phyloP scores from a whole-genome alignment of 768 basidiomycete genomes.

The Podaxis sp. region DNA sequence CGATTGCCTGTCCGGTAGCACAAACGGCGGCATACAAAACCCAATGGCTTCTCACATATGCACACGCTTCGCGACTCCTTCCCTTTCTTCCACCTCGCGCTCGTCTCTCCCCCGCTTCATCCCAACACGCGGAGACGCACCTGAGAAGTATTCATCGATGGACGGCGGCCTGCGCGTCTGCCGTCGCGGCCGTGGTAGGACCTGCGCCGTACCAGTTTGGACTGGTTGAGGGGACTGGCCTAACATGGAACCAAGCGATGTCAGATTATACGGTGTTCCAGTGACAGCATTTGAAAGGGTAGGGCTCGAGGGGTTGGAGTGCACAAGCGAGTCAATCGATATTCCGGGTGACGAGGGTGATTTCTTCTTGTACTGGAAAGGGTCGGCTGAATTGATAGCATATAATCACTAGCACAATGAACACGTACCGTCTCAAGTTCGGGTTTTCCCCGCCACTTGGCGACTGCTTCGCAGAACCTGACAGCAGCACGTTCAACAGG shows the following conservation, averaged over 20 bases:
- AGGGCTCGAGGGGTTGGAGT: slow-evolving; percentile 66
- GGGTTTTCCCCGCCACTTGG: slow-evolving; percentile 80
- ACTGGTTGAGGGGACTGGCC: slow-evolving; percentile 7
- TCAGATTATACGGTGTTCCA: slow-evolving; percentile 1
- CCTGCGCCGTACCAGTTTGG: slow-evolving; percentile 13
- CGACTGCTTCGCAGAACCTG: slow-evolving; percentile 77
- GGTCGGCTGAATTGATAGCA: slow-evolving; percentile 19
- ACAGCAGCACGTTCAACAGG: slow-evolving; percentile 75
- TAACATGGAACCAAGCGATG: slow-evolving; percentile 1
- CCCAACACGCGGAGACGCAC: background rate
- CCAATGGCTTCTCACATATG: background rate
- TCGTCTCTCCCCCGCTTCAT: slow-evolving; percentile 7
- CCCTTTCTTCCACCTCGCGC: background rate
- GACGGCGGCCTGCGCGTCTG: slow-evolving; percentile 35
- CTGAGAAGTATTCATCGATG: slow-evolving; percentile 41
- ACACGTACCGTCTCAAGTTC: slow-evolving; percentile 69
- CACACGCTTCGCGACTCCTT: slow-evolving; percentile 5
- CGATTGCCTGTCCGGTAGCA: background rate
- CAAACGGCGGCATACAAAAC: background rate
- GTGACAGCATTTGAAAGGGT: slow-evolving; percentile 24
- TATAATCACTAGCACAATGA: slow-evolving; percentile 2
- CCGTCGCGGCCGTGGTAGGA: slow-evolving; percentile 6
- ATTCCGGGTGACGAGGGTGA: slow-evolving; percentile 28
- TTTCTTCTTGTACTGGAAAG: slow-evolving; percentile 55
- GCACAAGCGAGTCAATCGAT: slow-evolving; percentile 63